Percentiles rank a stretch among this genome's conserved stretches.
phyloP scores from a whole-genome alignment of 495 filamentous ascomycete species.

The Aspergillus conjunctus region DNA sequence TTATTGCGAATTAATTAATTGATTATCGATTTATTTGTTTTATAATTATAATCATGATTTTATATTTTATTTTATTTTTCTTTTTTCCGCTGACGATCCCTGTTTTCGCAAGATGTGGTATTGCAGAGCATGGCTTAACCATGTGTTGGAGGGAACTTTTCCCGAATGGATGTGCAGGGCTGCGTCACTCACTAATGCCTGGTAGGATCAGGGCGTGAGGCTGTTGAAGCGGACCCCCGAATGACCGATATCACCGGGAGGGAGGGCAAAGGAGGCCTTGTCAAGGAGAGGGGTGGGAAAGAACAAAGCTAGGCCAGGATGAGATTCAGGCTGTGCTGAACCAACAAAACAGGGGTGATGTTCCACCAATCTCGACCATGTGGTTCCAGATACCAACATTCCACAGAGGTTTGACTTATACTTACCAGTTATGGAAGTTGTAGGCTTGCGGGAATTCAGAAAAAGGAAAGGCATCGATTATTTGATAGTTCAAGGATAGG shows the following conservation, averaged over 20 bases:
- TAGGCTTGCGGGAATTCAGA: background rate
- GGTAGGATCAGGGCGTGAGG: conserved; percentile 23
- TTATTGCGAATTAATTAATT: conserved; percentile 16
- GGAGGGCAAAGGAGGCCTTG: conserved; percentile 7
- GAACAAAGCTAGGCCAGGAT: background rate
- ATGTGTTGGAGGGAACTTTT: conserved; percentile 33
- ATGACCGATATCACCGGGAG: conserved; percentile 29
- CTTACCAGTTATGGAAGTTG: too few relatives aligned
- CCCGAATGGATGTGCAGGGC: conserved; percentile 32
- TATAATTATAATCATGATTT: conserved; percentile 7
- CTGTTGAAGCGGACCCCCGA: conserved; percentile 29
- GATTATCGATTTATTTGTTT: conserved; percentile 15
- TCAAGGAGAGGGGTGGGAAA: background rate
- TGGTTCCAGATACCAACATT: conserved; percentile 27
- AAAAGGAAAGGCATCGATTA: background rate
- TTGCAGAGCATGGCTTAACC: conserved; percentile 25
- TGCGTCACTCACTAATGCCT: conserved; percentile 27
- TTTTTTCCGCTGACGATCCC: conserved; percentile 2
- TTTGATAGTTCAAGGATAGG: conserved; percentile 5
- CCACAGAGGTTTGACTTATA: background rate
- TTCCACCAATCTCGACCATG: conserved; percentile 28
- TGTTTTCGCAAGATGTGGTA: conserved; percentile 12
- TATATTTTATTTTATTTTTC: conserved; percentile 13
- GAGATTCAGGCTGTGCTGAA: conserved; percentile 21
- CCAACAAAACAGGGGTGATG: conserved; percentile 20